phyloP scores from a whole-genome alignment of 768 basidiomycete species.

The Pisolithus microcarpus region DNA sequence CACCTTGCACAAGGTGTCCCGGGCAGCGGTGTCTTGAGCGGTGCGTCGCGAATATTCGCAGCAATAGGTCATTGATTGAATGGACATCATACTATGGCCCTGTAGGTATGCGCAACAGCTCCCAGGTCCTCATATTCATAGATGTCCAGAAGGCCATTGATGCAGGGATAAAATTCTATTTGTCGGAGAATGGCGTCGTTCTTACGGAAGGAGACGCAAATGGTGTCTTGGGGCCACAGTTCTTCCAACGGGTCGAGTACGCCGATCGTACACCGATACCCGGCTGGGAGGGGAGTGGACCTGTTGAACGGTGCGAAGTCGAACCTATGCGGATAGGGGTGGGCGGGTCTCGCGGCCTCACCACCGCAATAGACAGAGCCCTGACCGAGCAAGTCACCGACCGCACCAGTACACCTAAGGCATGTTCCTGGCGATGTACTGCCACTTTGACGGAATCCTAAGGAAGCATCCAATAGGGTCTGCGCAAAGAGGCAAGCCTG shows the following conservation, averaged over 20 bases:
- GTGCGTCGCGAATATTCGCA: constrained; percentile 36
- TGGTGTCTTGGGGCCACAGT: constrained; percentile 55
- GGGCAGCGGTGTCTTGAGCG: constrained; percentile 64
- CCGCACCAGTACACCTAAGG: neutral
- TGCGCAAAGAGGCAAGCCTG: too few species aligned
- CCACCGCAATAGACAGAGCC: neutral
- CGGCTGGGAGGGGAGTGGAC: constrained; percentile 16
- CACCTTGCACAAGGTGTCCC: constrained; percentile 80
- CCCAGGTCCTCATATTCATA: constrained; percentile 77
- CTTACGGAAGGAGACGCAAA: constrained; percentile 69
- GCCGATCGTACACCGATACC: constrained; percentile 13
- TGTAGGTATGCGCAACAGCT: constrained; percentile 73
- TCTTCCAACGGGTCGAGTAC: constrained; percentile 66
- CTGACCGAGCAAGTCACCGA: neutral
- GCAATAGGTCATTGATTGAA: neutral
- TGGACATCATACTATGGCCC: neutral
- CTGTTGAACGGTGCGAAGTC: neutral
- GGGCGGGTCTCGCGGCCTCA: neutral
- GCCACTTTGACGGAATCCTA: too few species aligned
- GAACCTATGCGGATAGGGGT: neutral
- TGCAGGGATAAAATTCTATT: constrained; percentile 63
- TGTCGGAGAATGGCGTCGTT: constrained; percentile 85
- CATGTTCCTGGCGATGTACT: too few species aligned
- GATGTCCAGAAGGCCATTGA: constrained; percentile 64
- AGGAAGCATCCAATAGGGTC: too few species aligned